Evolutionary conservation across 495 filamentous ascomycete species (phyloP), one percentile per base, ranked within the genome.

Genomic region (Chlorociboria aeruginascens): DNA sequence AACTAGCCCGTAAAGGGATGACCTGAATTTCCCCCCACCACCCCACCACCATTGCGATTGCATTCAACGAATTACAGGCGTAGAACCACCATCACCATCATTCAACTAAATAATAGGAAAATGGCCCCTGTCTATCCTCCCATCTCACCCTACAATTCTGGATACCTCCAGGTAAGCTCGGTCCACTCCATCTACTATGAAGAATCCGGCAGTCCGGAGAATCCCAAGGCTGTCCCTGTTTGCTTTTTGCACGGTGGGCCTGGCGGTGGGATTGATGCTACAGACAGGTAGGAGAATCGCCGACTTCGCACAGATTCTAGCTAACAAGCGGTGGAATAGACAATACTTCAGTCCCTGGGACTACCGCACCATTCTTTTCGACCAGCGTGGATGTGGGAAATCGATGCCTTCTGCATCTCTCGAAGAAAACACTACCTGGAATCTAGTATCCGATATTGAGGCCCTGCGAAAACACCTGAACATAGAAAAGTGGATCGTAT

Each of bases 181-280:
- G 54, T 71, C 32, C 68, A 72, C 40, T 53, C 48, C 29, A 52
- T 70, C 2, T 60, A 69, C 54, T 72, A 66, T 39, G 65, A 66
- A 43, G 67, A 72, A 48, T 69, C 69, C 48, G 69, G 69, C n/a
- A 61, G 58, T 13, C 41, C 40, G 29, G n/a, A n/a, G n/a, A 61
- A 25, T 25, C 20, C 2, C 20, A 56, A 60, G 25, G 64, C 63
- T 28, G 43, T 53, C n/a, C 59, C 55, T 60, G 63, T 69, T 31
- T 50, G 71, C 1, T 71, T 63, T 49, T 61, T 70, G 13, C 69
- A 73, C 45, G 69, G 69, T 3, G 69, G 69, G 0, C 69, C 69
- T 2, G 69, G 68, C 32, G 68, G 59, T 20, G 45, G 56, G 36
- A 68, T 64, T 20, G 61, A 61, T 28, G 58, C 57, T 39, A 25